A percentile compares a stretch with the other conserved stretches of the same genome.
Evolutionary conservation across 768 basidiomycete genomes (phyloP).

Genomic region (Suillus weaverae): DNA sequence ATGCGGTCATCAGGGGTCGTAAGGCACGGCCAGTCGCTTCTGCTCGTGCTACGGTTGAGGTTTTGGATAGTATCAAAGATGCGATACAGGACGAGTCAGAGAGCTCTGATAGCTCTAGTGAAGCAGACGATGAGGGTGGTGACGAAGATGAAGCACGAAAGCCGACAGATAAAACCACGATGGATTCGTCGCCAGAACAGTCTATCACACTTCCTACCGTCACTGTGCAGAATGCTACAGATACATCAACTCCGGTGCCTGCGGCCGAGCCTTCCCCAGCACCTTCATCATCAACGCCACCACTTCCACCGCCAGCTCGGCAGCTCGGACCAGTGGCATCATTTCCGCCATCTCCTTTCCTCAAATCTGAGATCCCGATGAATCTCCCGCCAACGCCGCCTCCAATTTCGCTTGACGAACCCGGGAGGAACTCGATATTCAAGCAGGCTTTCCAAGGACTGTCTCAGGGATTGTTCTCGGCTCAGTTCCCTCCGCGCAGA

Average conservation of each 20-base stretch:
- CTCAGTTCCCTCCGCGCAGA: constrained; percentile 52
- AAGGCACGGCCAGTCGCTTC: constrained; percentile 89
- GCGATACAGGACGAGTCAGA: constrained; percentile 88
- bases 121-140: constrained; percentile 69
- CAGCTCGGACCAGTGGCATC: constrained; percentile 15
- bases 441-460: constrained; percentile 54
- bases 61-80: constrained; percentile 87
- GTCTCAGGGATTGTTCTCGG: constrained; percentile 74
- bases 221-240: constrained; percentile 13
- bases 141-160: constrained; percentile 50
- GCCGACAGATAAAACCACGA: constrained; percentile 23
- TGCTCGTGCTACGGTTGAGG: constrained; percentile 83
- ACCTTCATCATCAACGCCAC: constrained; percentile 23
- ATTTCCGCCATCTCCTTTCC: constrained; percentile 58
- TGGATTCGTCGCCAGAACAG: constrained; percentile 34
- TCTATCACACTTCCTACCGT: constrained; percentile 29
- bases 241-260: constrained; percentile 5
- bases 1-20: constrained; percentile 83
- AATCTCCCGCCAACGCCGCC: constrained; percentile 47
- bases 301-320: constrained; percentile 26
- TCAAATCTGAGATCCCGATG: constrained; percentile 38
- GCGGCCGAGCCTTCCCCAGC: constrained; percentile 28
- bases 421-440: constrained; percentile 66
- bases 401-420: constrained; percentile 52
- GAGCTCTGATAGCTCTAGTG: constrained; percentile 62